A percentile compares a stretch with the other conserved stretches of the same genome.
Conservation (phyloP, 441 rosid genomes). For the Erodium texanum region DNA sequence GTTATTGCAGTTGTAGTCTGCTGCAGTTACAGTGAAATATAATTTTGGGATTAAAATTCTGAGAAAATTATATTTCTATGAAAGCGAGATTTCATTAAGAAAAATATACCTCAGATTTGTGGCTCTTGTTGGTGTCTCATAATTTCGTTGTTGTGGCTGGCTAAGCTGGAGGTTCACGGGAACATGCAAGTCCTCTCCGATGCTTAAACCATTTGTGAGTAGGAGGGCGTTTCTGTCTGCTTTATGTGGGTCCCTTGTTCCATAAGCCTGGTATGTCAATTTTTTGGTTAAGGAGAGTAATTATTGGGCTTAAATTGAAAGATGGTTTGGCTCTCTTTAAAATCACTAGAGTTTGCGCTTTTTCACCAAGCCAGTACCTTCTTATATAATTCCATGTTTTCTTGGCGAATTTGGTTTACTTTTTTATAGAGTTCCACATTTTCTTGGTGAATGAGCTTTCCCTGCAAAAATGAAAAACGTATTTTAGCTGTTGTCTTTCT, state of each 20-base stretch:
- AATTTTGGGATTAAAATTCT: neutral
- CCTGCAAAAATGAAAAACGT: slow-evolving; percentile 38
- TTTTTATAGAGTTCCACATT: slow-evolving; percentile 79
- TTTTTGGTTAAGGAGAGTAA: slow-evolving; percentile 19
- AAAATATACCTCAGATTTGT: slow-evolving; percentile 31
- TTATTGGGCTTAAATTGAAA: slow-evolving; percentile 12
- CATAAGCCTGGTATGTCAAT: slow-evolving; percentile 48
- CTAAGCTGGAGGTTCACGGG: slow-evolving; percentile 79
- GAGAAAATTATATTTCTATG: neutral
- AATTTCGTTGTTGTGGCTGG: slow-evolving; percentile 67
- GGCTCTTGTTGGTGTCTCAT: slow-evolving; percentile 40
- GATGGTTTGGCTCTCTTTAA: slow-evolving; percentile 12
- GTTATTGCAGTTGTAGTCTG: slow-evolving; percentile 5
- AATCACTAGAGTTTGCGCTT: slow-evolving; percentile 3
- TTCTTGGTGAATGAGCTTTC: slow-evolving; percentile 65
- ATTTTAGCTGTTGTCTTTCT: slow-evolving; percentile 18
- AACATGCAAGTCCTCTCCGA: slow-evolving; percentile 42
- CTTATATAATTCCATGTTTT: slow-evolving; percentile 45
- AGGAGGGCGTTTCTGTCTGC: slow-evolving; percentile 30
- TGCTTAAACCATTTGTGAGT: slow-evolving; percentile 36
- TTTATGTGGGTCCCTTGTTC: slow-evolving; percentile 43
- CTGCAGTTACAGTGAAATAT: neutral
- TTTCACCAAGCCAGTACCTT: slow-evolving; percentile 31
- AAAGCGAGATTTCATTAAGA: neutral
- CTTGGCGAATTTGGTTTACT: slow-evolving; percentile 57